Base-by-base conservation (phyloP, 805 yeast species). In the Zygotorulaspora sp. region DNA sequence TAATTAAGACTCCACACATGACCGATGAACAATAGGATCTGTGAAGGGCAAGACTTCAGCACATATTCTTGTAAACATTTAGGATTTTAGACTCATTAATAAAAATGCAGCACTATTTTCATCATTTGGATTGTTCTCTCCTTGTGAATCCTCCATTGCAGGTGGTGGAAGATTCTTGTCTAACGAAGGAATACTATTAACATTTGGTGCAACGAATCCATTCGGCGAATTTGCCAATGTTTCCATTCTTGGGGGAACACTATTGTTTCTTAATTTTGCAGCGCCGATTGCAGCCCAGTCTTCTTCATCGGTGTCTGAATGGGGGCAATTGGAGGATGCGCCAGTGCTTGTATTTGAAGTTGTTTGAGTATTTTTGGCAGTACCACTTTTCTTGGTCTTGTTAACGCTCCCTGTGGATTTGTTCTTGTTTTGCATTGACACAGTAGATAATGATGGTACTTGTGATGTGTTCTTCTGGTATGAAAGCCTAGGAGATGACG, bases 271-370 rank as follows among this genome's bases (percentile, higher is more conserved):
- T 39, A 87, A 65, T 29, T 76, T 67, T 25, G 75, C 80, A 0
- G 96, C 88, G 1, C 97, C 97, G 37, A 89, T 81, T 0, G 87
- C 66, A 45, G 80, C 83, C 98, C 98, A 90, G 62, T 90, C 97
- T 62, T 90, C 98, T 56, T 90, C 97, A 61, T 90, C 98, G 0
- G 98, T 90, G 53, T 86, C 95, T 30, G 79, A 72, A 36, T 61
- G 67, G 11, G 12, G 30, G 8, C 5, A 5, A 12, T 12, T 14
- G 10, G 14, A 5, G 38, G 31, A 15, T 52, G 50, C 17, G 11
- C 10, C 15, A 11, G 30, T 14, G 17, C 7, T 5, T 4, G 17
- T 14, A 4, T 14, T 17, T 12, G 4, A 6, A n/a, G 7, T n/a
- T 5, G 12, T 11, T 15, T 30, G 35, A 14, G 43, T 55, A 16